Base-by-base conservation (phyloP, 768 basidiomycete species). In the Crepidotus variabilis region DNA sequence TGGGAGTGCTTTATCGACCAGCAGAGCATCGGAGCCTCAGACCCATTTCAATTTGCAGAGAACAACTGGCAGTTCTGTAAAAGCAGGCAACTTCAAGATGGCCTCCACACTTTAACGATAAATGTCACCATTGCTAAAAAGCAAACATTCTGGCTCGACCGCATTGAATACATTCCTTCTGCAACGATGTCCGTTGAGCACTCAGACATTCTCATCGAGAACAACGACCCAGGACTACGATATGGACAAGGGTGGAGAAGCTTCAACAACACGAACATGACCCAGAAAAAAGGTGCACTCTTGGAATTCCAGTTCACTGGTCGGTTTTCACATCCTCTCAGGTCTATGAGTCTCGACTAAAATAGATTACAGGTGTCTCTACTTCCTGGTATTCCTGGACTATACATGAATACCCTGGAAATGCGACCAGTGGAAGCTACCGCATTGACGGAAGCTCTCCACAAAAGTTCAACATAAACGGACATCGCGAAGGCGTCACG, bases 221-320 rank as follows among this genome's bases (percentile, higher is more conserved):
- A 59, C 24, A 45, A 48, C 0, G 66, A 69, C 48, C 55, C 67
- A 1, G 46, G 58, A n/a, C 61, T 69, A 21, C 48, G 60, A 32
- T 68, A 54, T 34, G 62, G 61, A 16, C 8, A 54, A 0, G 63
- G 63, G 1, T 70, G 70, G 70, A 48, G 9, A 18, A 1, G 21
- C 43, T 55, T 57, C 57, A 18, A 57, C 32, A 32, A 49, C 20
- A 52, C 59, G 22, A 62, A 63, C 18, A 48, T 58, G 22, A 68
- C 67, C 10, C 62, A 63, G 45, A 60, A 47, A 11, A 43, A 23
- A 4, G 66, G 65, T 8, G 59, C 66, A 7, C 63, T 53, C n/a
- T 55, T 66, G 2, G 51, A 57, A 4, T 62, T 69, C 24, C 56
- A 62, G 36, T 70, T 72, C 53, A 58, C 56, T 48, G 71, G 71